Evolutionary conservation across 352 stramenopile genomes (phyloP), one percentile per base, ranked within the genome.

Genomic region (Phytophthora rubi): DNA sequence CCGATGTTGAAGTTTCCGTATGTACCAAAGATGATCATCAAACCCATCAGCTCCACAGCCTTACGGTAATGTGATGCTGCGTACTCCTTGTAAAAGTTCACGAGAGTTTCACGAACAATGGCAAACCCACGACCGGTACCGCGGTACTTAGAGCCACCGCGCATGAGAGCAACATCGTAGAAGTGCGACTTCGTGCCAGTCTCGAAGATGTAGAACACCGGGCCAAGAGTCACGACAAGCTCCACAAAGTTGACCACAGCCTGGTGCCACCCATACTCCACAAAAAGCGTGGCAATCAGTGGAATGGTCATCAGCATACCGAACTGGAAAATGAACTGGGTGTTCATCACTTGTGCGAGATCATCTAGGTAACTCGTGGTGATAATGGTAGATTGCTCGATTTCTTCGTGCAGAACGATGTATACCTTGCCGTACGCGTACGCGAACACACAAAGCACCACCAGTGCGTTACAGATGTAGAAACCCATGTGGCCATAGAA

Each of bases 401-500:
- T 85, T 10, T 93, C 82, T 61, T 84, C 64, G 57, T 91, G 85
- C 7, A 96, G 73, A n/a, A 80, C 80, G 54, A 94, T 93, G 76
- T 96, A 96, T 0, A 96, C 77, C 69, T 96, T 96, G 21, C 79
- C 77, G 75, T 96, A 96, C 9, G 80, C 73, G 60, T 94, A 96
- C 2, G 81, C 76, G 56, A 93, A 96, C 16, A 94, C 86, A 76
- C 86, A 93, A 8, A 95, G 59, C 53, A 96, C 85, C 3, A 88
- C 86, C 44, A 96, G 49, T 13, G 86, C 85, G 60, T 95, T 93
- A 68, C 83, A 93, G 28, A 96, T 93, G 80, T 96, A 96, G 59
- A 93, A 96, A 13, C 89, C 89, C 85, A 95, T 94, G 76, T 96
- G 86, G 3, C 86, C 85, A 73, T 96, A 96, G 65, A 94, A 96